Base-by-base conservation (phyloP, 1,284 basidiomycete genomes). In the Leccinum fuscescens region DNA sequence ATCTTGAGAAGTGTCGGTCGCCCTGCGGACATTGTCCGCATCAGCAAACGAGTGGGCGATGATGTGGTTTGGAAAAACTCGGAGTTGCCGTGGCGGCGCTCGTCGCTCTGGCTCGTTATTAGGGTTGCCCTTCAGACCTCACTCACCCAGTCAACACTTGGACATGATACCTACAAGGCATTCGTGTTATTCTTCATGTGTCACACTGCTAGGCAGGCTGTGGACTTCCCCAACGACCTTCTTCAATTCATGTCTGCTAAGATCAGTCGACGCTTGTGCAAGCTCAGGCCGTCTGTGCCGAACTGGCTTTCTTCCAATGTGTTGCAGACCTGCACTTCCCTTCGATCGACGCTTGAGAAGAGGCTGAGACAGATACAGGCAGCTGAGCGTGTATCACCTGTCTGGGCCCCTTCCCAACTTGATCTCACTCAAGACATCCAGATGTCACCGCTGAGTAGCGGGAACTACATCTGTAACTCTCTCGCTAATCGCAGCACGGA, bases 211-310 rank as follows among this genome's bases (percentile, higher is more conserved):
- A 51, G 62, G 2, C 51, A 68, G 1, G 68, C 52, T 9, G 17
- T 15, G 1, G 52, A 63, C 8, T 61, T 78, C 9, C 46, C 74
- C 1, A 76, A 69, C 44, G 74, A 80, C 50, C 37, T 76, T 0
- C 67, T 81, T 6, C 64, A 67, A 0, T 62, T 20, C 14, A 64
- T 74, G 53, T 64, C 59, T 2, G 52, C 65, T 11, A 82, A 82
- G 61, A 65, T 78, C 22, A 67, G 68, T 20, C 68, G 72, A 4
- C 74, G 80, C 2, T 54, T 78, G 7, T 55, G 67, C 52, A 81
- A 84, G 62, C 66, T 83, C 5, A 64, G 64, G 1, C 11, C 60
- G 46, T 65, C 62, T 3, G 42, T 54, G 1, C 65, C 69, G 0
- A 35, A 58, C 0, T 68, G 70, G 69, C 62, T 69, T 1, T 72